phyloP scores from a whole-genome alignment of 805 yeast species.

The Teunomyces aglyptinius region DNA sequence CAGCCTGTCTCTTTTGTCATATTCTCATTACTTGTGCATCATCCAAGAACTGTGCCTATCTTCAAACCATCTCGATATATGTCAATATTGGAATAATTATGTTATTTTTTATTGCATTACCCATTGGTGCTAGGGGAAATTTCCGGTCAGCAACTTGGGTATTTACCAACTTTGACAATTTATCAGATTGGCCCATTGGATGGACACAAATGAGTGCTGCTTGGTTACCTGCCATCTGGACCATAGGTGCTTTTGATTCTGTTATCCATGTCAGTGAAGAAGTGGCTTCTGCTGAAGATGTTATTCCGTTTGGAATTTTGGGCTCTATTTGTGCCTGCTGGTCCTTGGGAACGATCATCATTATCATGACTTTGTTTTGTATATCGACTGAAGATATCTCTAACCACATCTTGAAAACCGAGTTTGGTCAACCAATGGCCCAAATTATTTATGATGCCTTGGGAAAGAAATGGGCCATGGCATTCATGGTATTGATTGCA shows the following conservation, averaged over 20 bases:
- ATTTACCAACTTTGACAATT: slow-evolving; percentile 52
- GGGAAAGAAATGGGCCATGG: slow-evolving; percentile 65
- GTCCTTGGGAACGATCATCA: slow-evolving; percentile 55
- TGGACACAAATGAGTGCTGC: slow-evolving; percentile 52
- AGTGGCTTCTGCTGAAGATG: slow-evolving; percentile 57
- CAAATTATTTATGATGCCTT: slow-evolving; percentile 61
- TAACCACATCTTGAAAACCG: slow-evolving; percentile 37
- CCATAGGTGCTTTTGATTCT: slow-evolving; percentile 71
- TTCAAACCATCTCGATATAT: slow-evolving; percentile 59
- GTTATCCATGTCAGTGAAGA: slow-evolving; percentile 75
- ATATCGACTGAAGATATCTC: slow-evolving; percentile 45
- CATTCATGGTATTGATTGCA: slow-evolving; percentile 57
- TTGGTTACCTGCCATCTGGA: slow-evolving; percentile 74
- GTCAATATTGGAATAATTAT: slow-evolving; percentile 52
- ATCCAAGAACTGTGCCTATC: slow-evolving; percentile 52
- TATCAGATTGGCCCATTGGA: slow-evolving; percentile 56
- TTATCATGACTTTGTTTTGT: slow-evolving; percentile 54
- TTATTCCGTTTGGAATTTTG: slow-evolving; percentile 65
- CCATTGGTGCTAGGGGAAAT: slow-evolving; percentile 49
- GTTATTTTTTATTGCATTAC: slow-evolving; percentile 61
- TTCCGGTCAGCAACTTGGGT: slow-evolving; percentile 47
- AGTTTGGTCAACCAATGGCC: slow-evolving; percentile 63
- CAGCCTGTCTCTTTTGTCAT: slow-evolving; percentile 56
- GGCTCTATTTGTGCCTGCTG: slow-evolving; percentile 57
- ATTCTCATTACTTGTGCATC: slow-evolving; percentile 53